Conservation (phyloP, 116 monocot genomes). For the Posidonia oceanica region DNA sequence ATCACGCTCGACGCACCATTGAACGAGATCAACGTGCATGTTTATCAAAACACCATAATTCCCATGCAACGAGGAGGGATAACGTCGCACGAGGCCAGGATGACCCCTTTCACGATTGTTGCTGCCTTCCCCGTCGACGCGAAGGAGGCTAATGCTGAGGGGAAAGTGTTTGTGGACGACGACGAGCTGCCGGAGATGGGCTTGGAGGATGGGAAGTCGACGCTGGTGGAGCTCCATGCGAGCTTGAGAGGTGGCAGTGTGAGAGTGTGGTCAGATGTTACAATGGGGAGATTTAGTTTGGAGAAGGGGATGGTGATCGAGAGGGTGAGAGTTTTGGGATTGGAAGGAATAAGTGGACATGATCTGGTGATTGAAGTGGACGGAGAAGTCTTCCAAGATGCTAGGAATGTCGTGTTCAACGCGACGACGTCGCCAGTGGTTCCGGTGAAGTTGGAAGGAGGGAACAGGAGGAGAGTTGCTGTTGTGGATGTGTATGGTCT, state of each 20-base stretch:
- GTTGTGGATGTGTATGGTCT: slow-evolving; percentile 63
- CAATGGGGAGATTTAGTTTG: slow-evolving; percentile 41
- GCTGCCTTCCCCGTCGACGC: slow-evolving; percentile 49
- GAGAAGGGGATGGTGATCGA: slow-evolving; percentile 55
- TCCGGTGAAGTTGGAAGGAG: slow-evolving; percentile 32
- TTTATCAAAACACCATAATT: slow-evolving; percentile 71
- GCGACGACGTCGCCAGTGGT: background rate
- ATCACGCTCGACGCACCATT: slow-evolving; percentile 58
- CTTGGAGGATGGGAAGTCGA: slow-evolving; percentile 56
- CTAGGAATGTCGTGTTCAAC: slow-evolving; percentile 20
- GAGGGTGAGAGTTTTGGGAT: slow-evolving; percentile 65
- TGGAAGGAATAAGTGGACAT: slow-evolving; percentile 20
- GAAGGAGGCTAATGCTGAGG: slow-evolving; percentile 35
- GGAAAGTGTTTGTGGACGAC: slow-evolving; percentile 70
- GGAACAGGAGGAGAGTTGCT: slow-evolving; percentile 27
- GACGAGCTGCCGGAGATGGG: slow-evolving; percentile 87
- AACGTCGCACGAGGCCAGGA: slow-evolving; percentile 54
- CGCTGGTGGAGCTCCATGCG: slow-evolving; percentile 49
- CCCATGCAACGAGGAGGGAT: slow-evolving; percentile 87
- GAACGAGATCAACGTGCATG: slow-evolving; percentile 90
- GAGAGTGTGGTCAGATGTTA: slow-evolving; percentile 67
- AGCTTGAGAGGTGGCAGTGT: slow-evolving; percentile 34
- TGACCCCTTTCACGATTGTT: slow-evolving; percentile 75
- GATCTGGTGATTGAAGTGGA: slow-evolving; percentile 50
- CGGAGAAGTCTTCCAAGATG: slow-evolving; percentile 20